Conservation (phyloP, 306 rosid species). For the Vigna trinervia region DNA sequence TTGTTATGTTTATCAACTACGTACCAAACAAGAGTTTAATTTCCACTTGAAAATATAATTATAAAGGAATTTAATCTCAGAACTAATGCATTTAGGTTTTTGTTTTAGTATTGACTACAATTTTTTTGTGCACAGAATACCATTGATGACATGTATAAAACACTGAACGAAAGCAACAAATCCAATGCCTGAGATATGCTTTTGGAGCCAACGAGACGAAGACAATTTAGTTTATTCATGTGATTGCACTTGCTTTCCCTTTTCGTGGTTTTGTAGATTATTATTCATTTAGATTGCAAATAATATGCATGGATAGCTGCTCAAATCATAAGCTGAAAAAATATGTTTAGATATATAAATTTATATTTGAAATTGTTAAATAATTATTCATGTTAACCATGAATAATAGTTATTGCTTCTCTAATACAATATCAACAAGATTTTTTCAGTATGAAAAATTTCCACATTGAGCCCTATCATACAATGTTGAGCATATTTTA, state of each 20-base stretch:
- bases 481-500: background rate
- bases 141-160: conserved; percentile 75
- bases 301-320: conserved; percentile 34
- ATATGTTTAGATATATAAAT: background rate
- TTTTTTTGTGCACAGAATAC: conserved; percentile 52
- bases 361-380: conserved; percentile 3
- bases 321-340: background rate
- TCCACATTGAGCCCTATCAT: background rate
- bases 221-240: conserved; percentile 35
- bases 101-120: conserved; percentile 23
- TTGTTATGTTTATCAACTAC: background rate
- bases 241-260: conserved; percentile 5
- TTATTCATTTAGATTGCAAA: conserved; percentile 16
- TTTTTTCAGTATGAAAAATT: background rate
- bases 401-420: background rate
- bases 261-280: conserved; percentile 28
- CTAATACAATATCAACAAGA: background rate
- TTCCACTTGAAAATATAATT: background rate
- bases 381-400: conserved; percentile 15
- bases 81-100: background rate
- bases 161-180: conserved; percentile 45
- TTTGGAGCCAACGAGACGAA: conserved; percentile 7
- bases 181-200: conserved; percentile 45
- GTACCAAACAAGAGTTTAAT: background rate
- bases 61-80: background rate